These are phyloP conservation scores for Blastobotrys capitulatus DNA, from an alignment of 1,139 yeast species.

Conservation along the genomic window DNA sequence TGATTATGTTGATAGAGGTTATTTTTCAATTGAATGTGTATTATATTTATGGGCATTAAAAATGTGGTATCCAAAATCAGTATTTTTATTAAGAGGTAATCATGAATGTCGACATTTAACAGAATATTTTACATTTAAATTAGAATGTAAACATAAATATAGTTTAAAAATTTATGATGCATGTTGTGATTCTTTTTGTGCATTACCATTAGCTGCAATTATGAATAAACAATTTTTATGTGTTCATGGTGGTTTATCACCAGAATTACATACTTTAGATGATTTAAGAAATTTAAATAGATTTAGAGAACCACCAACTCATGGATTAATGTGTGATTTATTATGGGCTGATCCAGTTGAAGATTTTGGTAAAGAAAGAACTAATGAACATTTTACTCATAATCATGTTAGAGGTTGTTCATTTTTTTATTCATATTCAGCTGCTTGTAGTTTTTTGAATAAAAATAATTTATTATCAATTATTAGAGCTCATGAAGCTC, in stretches of 20 bases:
- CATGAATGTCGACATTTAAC: slow-evolving; percentile 95
- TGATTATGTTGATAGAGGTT: slow-evolving; percentile 94
- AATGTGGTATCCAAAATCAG: slow-evolving; percentile 66
- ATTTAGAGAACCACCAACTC: slow-evolving; percentile 89
- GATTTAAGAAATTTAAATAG: slow-evolving; percentile 70
- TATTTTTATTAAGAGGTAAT: slow-evolving; percentile 87
- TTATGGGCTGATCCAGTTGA: slow-evolving; percentile 96
- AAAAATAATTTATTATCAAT: slow-evolving; percentile 74
- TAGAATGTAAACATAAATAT: slow-evolving; percentile 88
- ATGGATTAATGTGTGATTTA: slow-evolving; percentile 91
- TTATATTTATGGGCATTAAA: slow-evolving; percentile 77
- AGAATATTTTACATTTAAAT: slow-evolving; percentile 87
- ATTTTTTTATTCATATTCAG: slow-evolving; percentile 79
- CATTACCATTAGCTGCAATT: slow-evolving; percentile 87
- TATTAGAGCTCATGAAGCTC: slow-evolving; percentile 96
- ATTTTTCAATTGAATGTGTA: slow-evolving; percentile 84
- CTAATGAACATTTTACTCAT: slow-evolving; percentile 51
- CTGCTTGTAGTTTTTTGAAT: slow-evolving; percentile 76
- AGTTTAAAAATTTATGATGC: slow-evolving; percentile 62
- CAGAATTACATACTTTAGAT: slow-evolving; percentile 65
- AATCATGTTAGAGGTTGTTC: slow-evolving; percentile 92
- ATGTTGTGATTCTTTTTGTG: slow-evolving; percentile 74
- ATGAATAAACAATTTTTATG: slow-evolving; percentile 95
- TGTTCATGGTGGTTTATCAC: slow-evolving; percentile 96
- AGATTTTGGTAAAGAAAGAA: slow-evolving; percentile 70